Conservation (phyloP, 306 rosid species). For the Comarum palustre region DNA sequence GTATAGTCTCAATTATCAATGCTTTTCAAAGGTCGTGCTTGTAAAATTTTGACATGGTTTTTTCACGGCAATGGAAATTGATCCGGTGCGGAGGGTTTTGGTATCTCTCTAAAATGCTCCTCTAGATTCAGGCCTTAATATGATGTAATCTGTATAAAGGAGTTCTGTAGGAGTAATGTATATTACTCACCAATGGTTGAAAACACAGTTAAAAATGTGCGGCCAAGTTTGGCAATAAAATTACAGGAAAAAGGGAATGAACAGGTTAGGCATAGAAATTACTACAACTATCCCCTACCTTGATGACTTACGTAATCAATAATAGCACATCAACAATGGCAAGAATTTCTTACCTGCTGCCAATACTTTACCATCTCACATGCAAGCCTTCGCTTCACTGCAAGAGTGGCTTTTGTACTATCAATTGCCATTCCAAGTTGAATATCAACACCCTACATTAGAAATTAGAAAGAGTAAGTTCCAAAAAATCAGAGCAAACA, state of each 20-base stretch:
- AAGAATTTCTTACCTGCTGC: slow-evolving; percentile 71
- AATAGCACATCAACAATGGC: neutral
- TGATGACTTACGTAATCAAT: neutral
- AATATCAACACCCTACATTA: slow-evolving; percentile 78
- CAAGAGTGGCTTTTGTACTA: slow-evolving; percentile 97
- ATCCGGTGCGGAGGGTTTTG: neutral
- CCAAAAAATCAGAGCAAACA: slow-evolving; percentile 3
- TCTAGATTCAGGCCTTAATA: neutral
- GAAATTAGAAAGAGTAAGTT: slow-evolving; percentile 18
- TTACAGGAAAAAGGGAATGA: neutral
- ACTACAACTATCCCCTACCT: neutral
- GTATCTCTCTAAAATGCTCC: neutral
- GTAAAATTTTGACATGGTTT: neutral
- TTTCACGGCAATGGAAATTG: neutral
- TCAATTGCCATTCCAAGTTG: slow-evolving; percentile 98
- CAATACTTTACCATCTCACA: slow-evolving; percentile 98
- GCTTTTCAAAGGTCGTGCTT: neutral
- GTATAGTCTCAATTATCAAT: neutral
- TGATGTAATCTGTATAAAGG: neutral
- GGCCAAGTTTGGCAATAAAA: slow-evolving; percentile 1
- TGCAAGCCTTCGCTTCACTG: slow-evolving; percentile 97
- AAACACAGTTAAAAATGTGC: neutral
- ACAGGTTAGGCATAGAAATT: neutral
- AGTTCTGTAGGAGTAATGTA: slow-evolving; percentile 6
- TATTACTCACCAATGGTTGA: neutral